Conservation (phyloP, 2,329 filamentous ascomycete genomes). For the Trichoderma koningii region DNA sequence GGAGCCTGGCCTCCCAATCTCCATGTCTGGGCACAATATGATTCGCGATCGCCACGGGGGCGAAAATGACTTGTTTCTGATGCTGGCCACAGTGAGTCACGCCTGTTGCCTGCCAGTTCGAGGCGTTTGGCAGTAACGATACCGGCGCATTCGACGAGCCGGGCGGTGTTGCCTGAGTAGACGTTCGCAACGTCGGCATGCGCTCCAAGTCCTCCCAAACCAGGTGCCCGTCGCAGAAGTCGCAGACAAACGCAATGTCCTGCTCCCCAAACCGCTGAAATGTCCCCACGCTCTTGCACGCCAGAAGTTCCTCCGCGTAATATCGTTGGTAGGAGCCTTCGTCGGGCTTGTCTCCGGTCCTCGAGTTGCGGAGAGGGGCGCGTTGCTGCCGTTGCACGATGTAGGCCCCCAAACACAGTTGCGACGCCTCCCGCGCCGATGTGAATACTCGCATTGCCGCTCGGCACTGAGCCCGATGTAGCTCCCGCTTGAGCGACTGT, state of each 20-base stretch:
- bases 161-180: constrained; percentile 37
- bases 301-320: constrained; percentile 52
- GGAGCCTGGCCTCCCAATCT: constrained; percentile 54
- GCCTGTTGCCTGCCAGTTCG: constrained; percentile 57
- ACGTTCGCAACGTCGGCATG: constrained; percentile 52
- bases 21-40: constrained; percentile 54
- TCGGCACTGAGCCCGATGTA: constrained; percentile 61
- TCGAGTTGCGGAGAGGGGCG: constrained; percentile 8
- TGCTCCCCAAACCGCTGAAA: constrained; percentile 58
- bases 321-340: constrained; percentile 40
- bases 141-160: constrained; percentile 28
- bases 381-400: constrained; percentile 55
- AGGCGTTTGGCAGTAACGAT: constrained; percentile 32
- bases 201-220: constrained; percentile 59
- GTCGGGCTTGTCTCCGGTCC: constrained; percentile 20
- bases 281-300: constrained; percentile 55
- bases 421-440: constrained; percentile 50
- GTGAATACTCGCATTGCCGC: constrained; percentile 59
- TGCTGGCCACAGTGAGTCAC: constrained; percentile 44
- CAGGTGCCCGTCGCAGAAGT: constrained; percentile 63
- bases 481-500: constrained; percentile 49
- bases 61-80: constrained; percentile 57
- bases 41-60: constrained; percentile 60
- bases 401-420: constrained; percentile 59
- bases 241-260: constrained; percentile 61